These are phyloP conservation scores for Aspergillus novofumigatus DNA, from an alignment of 2,329 filamentous ascomycete genomes.

Conservation along the genomic window DNA sequence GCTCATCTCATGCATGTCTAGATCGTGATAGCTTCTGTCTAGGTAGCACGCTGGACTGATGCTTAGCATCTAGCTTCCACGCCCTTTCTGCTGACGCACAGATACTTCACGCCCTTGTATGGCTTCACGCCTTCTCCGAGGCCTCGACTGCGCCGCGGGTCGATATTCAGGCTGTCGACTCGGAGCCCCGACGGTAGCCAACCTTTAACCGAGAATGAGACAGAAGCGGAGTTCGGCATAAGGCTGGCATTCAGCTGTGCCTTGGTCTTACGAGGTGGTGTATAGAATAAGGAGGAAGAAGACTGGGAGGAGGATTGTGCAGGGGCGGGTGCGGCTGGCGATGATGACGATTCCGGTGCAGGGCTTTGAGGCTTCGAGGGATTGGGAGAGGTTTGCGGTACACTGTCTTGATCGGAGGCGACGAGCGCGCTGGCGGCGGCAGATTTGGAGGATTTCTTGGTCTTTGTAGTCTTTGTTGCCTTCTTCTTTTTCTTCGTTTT, in stretches of 20 bases:
- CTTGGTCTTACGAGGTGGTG: slow-evolving; percentile 29
- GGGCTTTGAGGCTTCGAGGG: slow-evolving; percentile 20
- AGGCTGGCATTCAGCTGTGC: slow-evolving; percentile 67
- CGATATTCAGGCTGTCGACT: slow-evolving; percentile 59
- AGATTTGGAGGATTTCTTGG: slow-evolving; percentile 27
- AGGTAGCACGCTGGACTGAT: background rate
- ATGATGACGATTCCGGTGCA: slow-evolving; percentile 11
- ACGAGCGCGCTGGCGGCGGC: slow-evolving; percentile 8
- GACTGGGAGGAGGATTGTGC: slow-evolving; percentile 6
- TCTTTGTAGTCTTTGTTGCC: slow-evolving; percentile 33
- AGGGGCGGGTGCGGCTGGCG: background rate
- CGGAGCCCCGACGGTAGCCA: slow-evolving; percentile 63
- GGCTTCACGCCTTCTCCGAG: slow-evolving; percentile 85
- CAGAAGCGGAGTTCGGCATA: slow-evolving; percentile 73
- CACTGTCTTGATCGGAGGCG: slow-evolving; percentile 4
- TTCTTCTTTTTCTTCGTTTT: slow-evolving; percentile 38
- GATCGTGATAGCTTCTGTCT: background rate
- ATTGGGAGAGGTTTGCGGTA: slow-evolving; percentile 12
- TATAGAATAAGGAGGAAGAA: slow-evolving; percentile 21
- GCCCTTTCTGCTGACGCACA: slow-evolving; percentile 65
- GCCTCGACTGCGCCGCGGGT: slow-evolving; percentile 76
- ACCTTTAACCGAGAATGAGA: slow-evolving; percentile 61
- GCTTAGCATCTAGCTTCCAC: slow-evolving; percentile 41
- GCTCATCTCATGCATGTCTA: slow-evolving; percentile 5
- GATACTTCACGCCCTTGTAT: slow-evolving; percentile 97